Evolutionary conservation across 2,329 filamentous ascomycete genomes (phyloP).

Genomic region (Nemania sp.): DNA sequence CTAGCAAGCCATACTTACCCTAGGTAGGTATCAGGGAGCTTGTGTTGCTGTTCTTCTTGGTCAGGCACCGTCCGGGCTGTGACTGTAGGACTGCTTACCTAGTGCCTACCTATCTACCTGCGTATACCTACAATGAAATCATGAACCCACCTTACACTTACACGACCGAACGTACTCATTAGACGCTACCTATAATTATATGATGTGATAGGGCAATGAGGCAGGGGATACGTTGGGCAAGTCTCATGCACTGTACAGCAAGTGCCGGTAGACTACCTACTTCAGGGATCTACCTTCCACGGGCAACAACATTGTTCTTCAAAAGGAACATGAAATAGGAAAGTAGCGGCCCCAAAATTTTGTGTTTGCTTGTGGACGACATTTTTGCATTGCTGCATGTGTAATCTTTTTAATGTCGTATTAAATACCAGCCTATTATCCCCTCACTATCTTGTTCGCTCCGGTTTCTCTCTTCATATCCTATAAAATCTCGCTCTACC

Average conservation of each 20-base stretch:
- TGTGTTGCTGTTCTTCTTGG: background rate
- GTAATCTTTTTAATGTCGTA: background rate
- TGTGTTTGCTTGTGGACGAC: slow-evolving; percentile 3
- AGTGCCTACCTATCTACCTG: slow-evolving; percentile 5
- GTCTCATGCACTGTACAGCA: slow-evolving; percentile 13
- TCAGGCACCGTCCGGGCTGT: too few species aligned
- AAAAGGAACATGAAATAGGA: background rate
- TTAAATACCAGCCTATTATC: background rate
- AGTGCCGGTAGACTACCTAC: slow-evolving; percentile 6
- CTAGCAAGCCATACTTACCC: background rate
- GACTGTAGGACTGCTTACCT: background rate
- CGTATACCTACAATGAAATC: slow-evolving; percentile 5
- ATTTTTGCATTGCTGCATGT: background rate
- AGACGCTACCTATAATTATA: background rate
- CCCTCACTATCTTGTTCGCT: background rate
- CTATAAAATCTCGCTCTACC: slow-evolving; percentile 6
- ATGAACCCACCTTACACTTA: slow-evolving; percentile 9
- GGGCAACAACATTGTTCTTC: background rate
- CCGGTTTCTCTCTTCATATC: slow-evolving; percentile 7
- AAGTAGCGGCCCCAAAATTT: background rate
- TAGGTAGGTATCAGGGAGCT: background rate
- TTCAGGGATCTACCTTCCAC: too few species aligned
- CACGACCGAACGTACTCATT: background rate
- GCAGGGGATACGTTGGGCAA: background rate
- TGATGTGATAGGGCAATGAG: background rate